Evolutionary conservation across 345 rosid species (phyloP), one percentile per base, ranked within the genome.

Genomic region (Brassica juncea): DNA sequence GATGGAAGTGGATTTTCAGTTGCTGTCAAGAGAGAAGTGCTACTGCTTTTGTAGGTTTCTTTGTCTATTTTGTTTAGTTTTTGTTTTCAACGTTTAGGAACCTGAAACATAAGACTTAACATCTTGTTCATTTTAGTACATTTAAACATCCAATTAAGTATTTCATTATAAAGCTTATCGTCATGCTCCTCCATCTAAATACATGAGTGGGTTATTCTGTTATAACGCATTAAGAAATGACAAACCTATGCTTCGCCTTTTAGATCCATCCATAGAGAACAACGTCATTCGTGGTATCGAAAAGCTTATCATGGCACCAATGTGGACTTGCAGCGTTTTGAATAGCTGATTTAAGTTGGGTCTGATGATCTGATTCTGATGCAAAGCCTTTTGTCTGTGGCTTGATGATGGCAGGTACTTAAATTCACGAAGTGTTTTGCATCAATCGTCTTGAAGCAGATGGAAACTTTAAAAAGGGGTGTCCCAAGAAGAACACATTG

Each of bases 1-100:
- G 96, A 95, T 86, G 89, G 86, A 58, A 86, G 49, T 83, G 88
- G 91, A 87, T 83, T 86, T 86, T 81, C 93, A 82, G 82, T 91
- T 91, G 86, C 89, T 88, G 87, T 86, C 91, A 86, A 84, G 86
- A 87, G 75, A 80, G 86, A 28, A 28, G 89, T 86, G 85, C 83
- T 88, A 82, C 91, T 83, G 73, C 78, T 77, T 86, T 54, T 86
- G 88, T 93, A 93, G 96, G 98, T 91, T 83, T 74, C 84, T 77
- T 85, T 49, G 84, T 82, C 82, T 82, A 69, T 76, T 0, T 37
- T 39, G 47, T 9, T 80, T 70, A 60, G 37, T 21, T 3, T 15
- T 30, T 81, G 75, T 77, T 62, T 71, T 25, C 76, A 25, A 54
- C 16, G 54, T 80, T 61, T 54, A 66, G 62, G 72, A 80, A 27